Percentiles rank a stretch among this genome's conserved stretches.
Evolutionary conservation across 2,329 filamentous ascomycete genomes (phyloP).

Genomic region (Botryotinia globosa): DNA sequence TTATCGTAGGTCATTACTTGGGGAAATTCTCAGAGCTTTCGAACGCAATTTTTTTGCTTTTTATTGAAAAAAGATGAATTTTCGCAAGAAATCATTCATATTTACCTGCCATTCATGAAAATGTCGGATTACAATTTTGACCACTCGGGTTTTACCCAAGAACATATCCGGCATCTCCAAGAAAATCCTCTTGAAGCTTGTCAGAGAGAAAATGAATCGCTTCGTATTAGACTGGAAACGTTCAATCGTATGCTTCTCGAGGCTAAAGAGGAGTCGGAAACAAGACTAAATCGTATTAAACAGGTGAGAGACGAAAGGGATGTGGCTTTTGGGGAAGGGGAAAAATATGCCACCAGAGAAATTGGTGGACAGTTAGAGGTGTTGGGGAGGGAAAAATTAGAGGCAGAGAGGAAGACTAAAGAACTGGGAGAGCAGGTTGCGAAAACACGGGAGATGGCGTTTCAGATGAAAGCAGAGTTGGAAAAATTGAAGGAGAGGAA

Average conservation of each 20-base stretch:
- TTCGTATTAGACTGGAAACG: background rate
- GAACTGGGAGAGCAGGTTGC: background rate
- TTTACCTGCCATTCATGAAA: background rate
- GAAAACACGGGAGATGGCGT: background rate
- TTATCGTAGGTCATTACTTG: background rate
- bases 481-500: background rate
- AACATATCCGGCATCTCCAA: slow-evolving; percentile 4
- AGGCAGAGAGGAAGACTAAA: background rate
- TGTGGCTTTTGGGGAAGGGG: background rate
- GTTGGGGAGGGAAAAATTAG: background rate
- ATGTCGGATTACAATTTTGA: slow-evolving; percentile 15
- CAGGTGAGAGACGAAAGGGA: slow-evolving; percentile 6
- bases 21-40: background rate
- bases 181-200: slow-evolving; percentile 12
- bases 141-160: background rate
- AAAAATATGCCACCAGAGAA: background rate
- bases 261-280: background rate
- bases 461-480: background rate
- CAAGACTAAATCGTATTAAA: background rate
- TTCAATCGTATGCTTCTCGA: slow-evolving; percentile 2
- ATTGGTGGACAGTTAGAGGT: background rate
- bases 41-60: background rate
- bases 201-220: slow-evolving; percentile 7
- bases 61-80: background rate
- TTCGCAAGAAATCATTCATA: background rate